Percentiles rank a stretch among this genome's conserved stretches.
Evolutionary conservation across 139 green algal species (phyloP).

Genomic region (Chlorella sp.): DNA sequence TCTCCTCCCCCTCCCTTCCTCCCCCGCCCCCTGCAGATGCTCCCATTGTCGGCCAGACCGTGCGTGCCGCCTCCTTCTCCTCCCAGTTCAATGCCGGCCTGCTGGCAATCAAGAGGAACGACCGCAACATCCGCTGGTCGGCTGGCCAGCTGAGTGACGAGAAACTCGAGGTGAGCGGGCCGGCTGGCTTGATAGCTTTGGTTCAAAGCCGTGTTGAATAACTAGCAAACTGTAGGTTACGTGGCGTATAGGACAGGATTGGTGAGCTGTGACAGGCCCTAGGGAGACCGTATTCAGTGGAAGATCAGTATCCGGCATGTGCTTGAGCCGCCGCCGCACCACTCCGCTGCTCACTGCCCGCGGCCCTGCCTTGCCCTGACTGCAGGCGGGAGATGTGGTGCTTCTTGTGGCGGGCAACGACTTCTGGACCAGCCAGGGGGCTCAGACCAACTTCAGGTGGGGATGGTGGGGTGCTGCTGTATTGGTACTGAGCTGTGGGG

Average conservation of each 20-base stretch:
- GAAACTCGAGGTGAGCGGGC: slow-evolving; percentile 40
- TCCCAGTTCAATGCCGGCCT: slow-evolving; percentile 66
- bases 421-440: slow-evolving; percentile 48
- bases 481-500: not conserved
- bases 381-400: slow-evolving; percentile 66
- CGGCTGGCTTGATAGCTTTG: no score
- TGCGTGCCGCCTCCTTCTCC: slow-evolving; percentile 58
- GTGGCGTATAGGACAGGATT: not conserved
- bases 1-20: no score
- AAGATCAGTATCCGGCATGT: not conserved
- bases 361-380: not conserved
- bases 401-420: slow-evolving; percentile 53
- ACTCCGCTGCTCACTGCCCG: not conserved
- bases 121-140: slow-evolving; percentile 27
- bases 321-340: not conserved
- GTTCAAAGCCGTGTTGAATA: no score
- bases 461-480: not conserved
- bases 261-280: not conserved
- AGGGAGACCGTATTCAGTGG: no score
- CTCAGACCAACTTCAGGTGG: slow-evolving; percentile 9
- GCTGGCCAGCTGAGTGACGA: slow-evolving; percentile 65
- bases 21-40: not conserved
- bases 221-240: no score
- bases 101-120: slow-evolving; percentile 70
- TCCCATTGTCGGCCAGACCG: slow-evolving; percentile 43